Conservation (phyloP, 805 yeast species). For the Sugiyamaella qingdaonensis region DNA sequence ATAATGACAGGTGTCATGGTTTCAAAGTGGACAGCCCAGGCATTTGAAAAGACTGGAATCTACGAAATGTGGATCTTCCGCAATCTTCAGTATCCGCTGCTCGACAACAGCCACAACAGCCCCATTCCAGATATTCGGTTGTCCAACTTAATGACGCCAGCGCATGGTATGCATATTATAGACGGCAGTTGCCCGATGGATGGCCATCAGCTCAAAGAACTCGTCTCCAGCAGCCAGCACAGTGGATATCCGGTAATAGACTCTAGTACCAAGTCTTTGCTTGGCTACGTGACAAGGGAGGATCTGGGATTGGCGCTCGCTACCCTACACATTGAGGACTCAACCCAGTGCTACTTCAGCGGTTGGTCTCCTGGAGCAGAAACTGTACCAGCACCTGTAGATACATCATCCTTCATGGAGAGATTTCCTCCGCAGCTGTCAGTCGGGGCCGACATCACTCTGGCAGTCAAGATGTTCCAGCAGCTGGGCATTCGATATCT, state of each 20-base stretch:
- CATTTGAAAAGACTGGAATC: constrained; percentile 50
- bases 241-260: constrained; percentile 45
- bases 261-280: constrained; percentile 31
- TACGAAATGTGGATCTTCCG: constrained; percentile 56
- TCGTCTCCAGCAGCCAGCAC: background rate
- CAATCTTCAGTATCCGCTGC: constrained; percentile 38
- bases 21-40: constrained; percentile 68
- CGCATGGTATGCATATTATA: constrained; percentile 30
- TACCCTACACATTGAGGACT: background rate
- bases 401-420: constrained; percentile 23
- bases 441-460: constrained; percentile 31
- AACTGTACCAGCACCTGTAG: constrained; percentile 1
- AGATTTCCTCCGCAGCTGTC: constrained; percentile 30
- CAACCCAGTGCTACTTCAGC: background rate
- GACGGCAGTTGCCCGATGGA: constrained; percentile 25
- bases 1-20: constrained; percentile 80
- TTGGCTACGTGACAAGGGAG: constrained; percentile 43
- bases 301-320: constrained; percentile 36
- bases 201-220: constrained; percentile 21
- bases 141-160: constrained; percentile 35
- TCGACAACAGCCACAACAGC: constrained; percentile 38
- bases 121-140: constrained; percentile 39
- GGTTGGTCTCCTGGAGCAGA: background rate
- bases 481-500: constrained; percentile 36
- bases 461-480: constrained; percentile 38